These are phyloP conservation scores for Areca catechu DNA, from an alignment of 176 grass and related monocot species.

Conservation along the genomic window DNA sequence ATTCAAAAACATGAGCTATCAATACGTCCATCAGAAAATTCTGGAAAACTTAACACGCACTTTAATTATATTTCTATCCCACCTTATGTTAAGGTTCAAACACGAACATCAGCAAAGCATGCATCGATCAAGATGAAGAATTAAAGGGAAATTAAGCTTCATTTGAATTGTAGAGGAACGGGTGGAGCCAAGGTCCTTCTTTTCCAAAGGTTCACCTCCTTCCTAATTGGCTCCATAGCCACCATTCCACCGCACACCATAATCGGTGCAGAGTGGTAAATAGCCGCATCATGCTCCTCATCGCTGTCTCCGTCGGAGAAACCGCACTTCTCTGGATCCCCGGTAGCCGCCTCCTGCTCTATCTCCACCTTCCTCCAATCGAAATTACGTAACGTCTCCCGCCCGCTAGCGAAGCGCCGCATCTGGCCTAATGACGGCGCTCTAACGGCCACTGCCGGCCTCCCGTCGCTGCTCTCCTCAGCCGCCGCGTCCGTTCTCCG, in stretches of 20 bases:
- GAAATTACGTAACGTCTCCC: constrained; percentile 53
- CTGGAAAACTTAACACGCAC: too few species aligned
- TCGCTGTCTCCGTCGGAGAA: not conserved
- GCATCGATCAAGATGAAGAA: too few species aligned
- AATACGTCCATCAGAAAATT: too few species aligned
- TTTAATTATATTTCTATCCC: too few species aligned
- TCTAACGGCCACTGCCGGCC: not conserved
- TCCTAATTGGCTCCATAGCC: constrained; percentile 45
- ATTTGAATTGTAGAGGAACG: constrained; percentile 34
- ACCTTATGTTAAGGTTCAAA: too few species aligned
- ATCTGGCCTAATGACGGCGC: constrained; percentile 47
- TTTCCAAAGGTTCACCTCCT: constrained; percentile 94
- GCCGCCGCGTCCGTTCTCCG: not conserved
- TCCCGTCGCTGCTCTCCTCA: not conserved
- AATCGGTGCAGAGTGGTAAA: constrained; percentile 75
- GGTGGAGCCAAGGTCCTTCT: constrained; percentile 55
- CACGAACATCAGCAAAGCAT: too few species aligned
- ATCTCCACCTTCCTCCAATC: constrained; percentile 48
- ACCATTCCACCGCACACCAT: constrained; percentile 41
- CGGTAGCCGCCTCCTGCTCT: not conserved
- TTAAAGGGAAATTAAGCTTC: too few species aligned
- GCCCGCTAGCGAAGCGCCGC: constrained; percentile 76
- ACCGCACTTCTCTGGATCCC: not conserved
- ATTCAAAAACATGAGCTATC: too few species aligned
- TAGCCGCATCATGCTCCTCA: constrained; percentile 27